Conservation (phyloP, 2,329 filamentous ascomycete genomes). For the Penicillium oxalicum region DNA sequence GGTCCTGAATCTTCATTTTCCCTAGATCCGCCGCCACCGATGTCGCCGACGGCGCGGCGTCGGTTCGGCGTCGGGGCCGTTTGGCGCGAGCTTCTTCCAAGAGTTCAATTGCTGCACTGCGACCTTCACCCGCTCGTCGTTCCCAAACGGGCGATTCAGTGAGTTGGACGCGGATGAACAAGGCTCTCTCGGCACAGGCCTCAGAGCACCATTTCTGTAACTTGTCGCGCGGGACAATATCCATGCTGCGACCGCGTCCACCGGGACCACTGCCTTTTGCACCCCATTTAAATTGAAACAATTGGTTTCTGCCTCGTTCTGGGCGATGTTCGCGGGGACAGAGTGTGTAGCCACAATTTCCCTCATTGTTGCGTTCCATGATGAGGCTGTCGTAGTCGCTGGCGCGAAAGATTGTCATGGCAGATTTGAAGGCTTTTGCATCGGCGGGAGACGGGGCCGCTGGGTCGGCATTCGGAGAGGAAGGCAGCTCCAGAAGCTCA, state of each 20-base stretch:
- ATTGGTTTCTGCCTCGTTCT: conserved; percentile 47
- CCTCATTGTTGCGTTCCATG: conserved; percentile 78
- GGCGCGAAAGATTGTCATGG: conserved; percentile 71
- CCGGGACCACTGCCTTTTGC: conserved; percentile 43
- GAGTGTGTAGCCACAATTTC: conserved; percentile 75
- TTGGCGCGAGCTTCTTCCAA: conserved; percentile 54
- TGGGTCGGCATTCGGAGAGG: conserved; percentile 47
- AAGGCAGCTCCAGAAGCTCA: conserved; percentile 60
- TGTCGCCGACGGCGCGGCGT: conserved; percentile 11
- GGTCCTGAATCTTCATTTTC: conserved; percentile 23
- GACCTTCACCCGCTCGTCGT: conserved; percentile 49
- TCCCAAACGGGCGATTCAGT: conserved; percentile 82
- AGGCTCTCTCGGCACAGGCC: conserved; percentile 68
- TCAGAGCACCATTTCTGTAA: conserved; percentile 83
- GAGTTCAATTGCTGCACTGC: conserved; percentile 54
- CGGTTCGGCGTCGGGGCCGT: conserved; percentile 14
- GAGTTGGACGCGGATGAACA: conserved; percentile 86
- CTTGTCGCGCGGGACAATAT: conserved; percentile 64
- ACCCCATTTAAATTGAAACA: conserved; percentile 62
- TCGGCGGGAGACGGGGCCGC: conserved; percentile 55
- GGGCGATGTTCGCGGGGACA: conserved; percentile 62
- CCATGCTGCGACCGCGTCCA: conserved; percentile 48
- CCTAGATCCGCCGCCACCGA: conserved; percentile 28
- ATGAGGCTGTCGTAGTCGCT: conserved; percentile 85
- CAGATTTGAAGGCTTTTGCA: conserved; percentile 57